Evolutionary conservation across 2,329 filamentous ascomycete species (phyloP).

Genomic region (Rhynchosporium agropyri): DNA sequence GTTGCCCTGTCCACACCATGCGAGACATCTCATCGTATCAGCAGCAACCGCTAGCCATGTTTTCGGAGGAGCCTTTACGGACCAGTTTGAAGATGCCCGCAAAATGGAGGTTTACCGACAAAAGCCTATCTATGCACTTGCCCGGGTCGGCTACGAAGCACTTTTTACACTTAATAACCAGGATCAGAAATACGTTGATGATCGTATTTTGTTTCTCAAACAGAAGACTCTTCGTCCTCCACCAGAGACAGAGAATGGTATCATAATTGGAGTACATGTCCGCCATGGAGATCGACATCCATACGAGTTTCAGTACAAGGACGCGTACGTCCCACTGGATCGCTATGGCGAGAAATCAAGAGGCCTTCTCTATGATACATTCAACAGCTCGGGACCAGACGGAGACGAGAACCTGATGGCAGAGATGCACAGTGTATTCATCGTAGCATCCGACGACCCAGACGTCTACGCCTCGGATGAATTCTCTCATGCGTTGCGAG

Average conservation of each 20-base stretch:
- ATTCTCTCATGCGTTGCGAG: conserved; percentile 58
- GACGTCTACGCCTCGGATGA: conserved; percentile 70
- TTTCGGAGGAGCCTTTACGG: conserved; percentile 62
- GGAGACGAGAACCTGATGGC: conserved; percentile 44
- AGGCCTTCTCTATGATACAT: conserved; percentile 54
- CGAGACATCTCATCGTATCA: conserved; percentile 74
- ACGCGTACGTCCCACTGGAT: conserved; percentile 76
- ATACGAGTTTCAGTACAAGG: conserved; percentile 73
- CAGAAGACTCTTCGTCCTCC: conserved; percentile 47
- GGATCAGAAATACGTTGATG: conserved; percentile 66
- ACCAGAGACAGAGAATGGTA: conserved; percentile 50
- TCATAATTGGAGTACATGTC: conserved; percentile 73
- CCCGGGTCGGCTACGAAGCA: conserved; percentile 70
- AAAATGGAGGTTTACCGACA: conserved; percentile 55
- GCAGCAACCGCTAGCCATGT: conserved; percentile 65
- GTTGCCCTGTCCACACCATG: conserved; percentile 76
- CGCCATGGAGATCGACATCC: conserved; percentile 80
- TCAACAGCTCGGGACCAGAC: conserved; percentile 46
- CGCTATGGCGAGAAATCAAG: conserved; percentile 65
- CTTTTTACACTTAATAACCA: conserved; percentile 70
- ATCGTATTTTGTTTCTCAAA: conserved; percentile 60
- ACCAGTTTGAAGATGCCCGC: conserved; percentile 53
- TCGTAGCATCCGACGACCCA: conserved; percentile 82
- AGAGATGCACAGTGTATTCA: conserved; percentile 50
- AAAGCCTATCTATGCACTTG: conserved; percentile 67